These are phyloP conservation scores for Areca catechu DNA, from an alignment of 176 grass and related monocot species.

Conservation along the genomic window DNA sequence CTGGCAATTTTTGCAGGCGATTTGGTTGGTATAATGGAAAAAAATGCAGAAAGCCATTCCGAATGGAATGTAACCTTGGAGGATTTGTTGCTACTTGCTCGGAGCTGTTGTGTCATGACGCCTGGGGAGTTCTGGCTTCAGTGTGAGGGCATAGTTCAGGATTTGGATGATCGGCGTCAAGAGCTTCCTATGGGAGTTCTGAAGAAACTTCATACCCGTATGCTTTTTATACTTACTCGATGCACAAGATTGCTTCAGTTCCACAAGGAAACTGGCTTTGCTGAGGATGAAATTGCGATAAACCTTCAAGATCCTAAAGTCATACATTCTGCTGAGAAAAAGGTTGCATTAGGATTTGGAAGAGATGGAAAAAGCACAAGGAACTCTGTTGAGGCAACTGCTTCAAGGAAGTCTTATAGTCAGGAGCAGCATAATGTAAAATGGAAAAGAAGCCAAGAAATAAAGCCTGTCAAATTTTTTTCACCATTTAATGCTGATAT, in stretches of 20 bases:
- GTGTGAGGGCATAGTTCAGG: slow-evolving; percentile 98
- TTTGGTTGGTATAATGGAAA: slow-evolving; percentile 92
- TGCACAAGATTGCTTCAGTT: slow-evolving; percentile 97
- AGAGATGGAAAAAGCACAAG: slow-evolving; percentile 21
- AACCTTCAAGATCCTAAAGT: slow-evolving; percentile 60
- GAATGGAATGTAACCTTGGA: slow-evolving; percentile 99
- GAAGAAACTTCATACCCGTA: slow-evolving; percentile 92
- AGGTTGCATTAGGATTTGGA: slow-evolving; percentile 29
- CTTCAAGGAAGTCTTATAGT: slow-evolving; percentile 83
- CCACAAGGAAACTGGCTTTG: slow-evolving; percentile 92
- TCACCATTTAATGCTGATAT: slow-evolving; percentile 35
- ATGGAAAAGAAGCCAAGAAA: slow-evolving; percentile 97
- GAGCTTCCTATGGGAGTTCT: slow-evolving; percentile 78
- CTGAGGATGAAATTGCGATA: slow-evolving; percentile 73
- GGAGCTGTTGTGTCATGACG: slow-evolving; percentile 93
- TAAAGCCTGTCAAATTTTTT: slow-evolving; percentile 72
- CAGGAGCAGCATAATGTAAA: slow-evolving; percentile 91
- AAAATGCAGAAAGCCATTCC: slow-evolving; percentile 78
- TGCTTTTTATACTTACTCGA: slow-evolving; percentile 97
- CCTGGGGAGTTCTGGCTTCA: slow-evolving; percentile 92
- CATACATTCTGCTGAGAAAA: slow-evolving; percentile 70
- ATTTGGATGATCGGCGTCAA: slow-evolving; percentile 94
- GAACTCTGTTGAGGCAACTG: slow-evolving; percentile 30
- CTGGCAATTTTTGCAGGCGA: slow-evolving; percentile 94
- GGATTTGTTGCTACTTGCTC: slow-evolving; percentile 93